These are phyloP conservation scores for Chaetomium strumarium DNA, from an alignment of 2,329 filamentous ascomycete genomes.

Conservation along the genomic window DNA sequence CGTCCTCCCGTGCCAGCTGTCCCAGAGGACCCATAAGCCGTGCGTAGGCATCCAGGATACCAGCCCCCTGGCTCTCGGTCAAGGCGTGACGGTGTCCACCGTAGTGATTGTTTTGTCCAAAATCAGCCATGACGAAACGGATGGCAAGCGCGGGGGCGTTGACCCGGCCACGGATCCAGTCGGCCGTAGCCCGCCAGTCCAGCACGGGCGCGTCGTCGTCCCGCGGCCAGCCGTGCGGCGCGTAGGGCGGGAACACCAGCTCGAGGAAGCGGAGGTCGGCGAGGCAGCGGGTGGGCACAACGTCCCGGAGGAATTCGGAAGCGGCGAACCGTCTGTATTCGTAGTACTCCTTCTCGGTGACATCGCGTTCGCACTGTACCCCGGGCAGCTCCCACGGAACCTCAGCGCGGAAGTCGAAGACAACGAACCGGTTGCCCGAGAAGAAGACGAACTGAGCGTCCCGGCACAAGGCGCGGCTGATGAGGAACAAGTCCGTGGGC, in stretches of 20 bases:
- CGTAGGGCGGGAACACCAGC: conserved; percentile 10
- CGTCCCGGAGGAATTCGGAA: conserved; percentile 5
- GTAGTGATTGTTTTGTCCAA: too few relatives aligned
- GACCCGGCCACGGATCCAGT: conserved; percentile 1
- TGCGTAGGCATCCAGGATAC: neutral
- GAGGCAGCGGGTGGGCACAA: conserved; percentile 2
- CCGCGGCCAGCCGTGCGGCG: conserved; percentile 3
- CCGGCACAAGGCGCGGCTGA: neutral
- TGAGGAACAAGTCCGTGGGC: conserved; percentile 1
- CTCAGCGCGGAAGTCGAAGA: neutral
- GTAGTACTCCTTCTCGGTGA: neutral
- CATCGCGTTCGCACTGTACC: neutral
- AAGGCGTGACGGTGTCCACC: neutral
- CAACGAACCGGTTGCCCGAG: neutral
- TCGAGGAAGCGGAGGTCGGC: conserved; percentile 11
- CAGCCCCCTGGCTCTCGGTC: neutral
- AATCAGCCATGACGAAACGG: conserved; percentile 3
- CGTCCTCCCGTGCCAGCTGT: neutral
- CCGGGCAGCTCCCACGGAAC: neutral
- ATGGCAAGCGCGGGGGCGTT: conserved; percentile 7
- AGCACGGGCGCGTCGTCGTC: neutral
- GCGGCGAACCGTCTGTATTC: conserved; percentile 2
- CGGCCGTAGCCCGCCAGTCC: conserved; percentile 8
- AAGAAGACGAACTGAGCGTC: conserved; percentile 7
- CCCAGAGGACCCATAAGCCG: neutral